Conservation (phyloP, 768 basidiomycete species). For the Calocybe gangraenosa region DNA sequence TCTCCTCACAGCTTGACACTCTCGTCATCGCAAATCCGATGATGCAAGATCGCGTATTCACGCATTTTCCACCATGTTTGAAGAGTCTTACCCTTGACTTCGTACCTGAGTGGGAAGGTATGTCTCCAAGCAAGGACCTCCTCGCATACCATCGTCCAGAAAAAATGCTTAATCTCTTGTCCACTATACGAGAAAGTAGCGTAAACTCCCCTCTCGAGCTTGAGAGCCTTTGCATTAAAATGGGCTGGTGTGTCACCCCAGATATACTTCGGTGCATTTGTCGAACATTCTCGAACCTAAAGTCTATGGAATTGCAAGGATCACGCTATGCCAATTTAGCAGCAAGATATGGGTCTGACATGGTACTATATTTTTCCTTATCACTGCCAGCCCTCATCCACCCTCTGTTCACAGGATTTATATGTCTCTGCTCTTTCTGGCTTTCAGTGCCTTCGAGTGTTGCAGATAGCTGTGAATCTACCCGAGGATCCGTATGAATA, state of each 20-base stretch:
- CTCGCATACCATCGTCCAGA: slow-evolving; percentile 14
- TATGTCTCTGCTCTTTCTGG: slow-evolving; percentile 6
- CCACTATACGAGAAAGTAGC: slow-evolving; percentile 1
- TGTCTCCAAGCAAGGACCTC: slow-evolving; percentile 12
- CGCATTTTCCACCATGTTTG: slow-evolving; percentile 7
- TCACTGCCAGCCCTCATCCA: not conserved
- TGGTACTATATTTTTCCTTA: slow-evolving; percentile 2
- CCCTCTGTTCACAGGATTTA: slow-evolving; percentile 5
- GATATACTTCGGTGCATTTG: slow-evolving; percentile 6
- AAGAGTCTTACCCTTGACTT: slow-evolving; percentile 13
- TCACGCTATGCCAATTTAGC: slow-evolving; percentile 9
- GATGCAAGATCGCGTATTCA: slow-evolving; percentile 10
- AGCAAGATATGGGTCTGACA: slow-evolving; percentile 8
- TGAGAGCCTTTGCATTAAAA: slow-evolving; percentile 11
- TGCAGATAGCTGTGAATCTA: slow-evolving; percentile 13
- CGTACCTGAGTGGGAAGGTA: slow-evolving; percentile 14
- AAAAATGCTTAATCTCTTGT: slow-evolving; percentile 6
- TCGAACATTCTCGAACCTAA: slow-evolving; percentile 9
- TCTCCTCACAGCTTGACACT: slow-evolving; percentile 8
- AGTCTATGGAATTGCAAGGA: slow-evolving; percentile 11
- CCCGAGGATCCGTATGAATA: slow-evolving; percentile 12
- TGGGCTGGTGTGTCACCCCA: slow-evolving; percentile 14
- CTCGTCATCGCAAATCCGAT: slow-evolving; percentile 11
- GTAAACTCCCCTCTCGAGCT: not conserved
- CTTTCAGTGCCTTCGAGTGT: slow-evolving; percentile 3